A percentile compares a stretch with the other conserved stretches of the same genome.
Evolutionary conservation across 2,329 filamentous ascomycete genomes (phyloP).

Genomic region (Pseudopyrenochaeta lycopersici): DNA sequence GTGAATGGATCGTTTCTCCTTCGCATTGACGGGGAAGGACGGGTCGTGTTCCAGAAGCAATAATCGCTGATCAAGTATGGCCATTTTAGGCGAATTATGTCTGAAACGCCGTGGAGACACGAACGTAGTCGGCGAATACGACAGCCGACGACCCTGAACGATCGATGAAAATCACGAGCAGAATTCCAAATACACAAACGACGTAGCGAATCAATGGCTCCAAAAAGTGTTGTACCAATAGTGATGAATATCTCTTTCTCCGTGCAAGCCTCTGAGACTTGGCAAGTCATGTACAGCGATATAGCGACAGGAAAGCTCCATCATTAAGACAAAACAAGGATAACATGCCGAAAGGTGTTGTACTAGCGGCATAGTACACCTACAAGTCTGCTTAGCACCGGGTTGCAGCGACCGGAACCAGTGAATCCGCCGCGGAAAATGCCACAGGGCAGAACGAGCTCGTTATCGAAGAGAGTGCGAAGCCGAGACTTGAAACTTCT

Average conservation of each 20-base stretch:
- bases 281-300: too few species aligned
- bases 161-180: background rate
- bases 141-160: background rate
- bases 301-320: too few species aligned
- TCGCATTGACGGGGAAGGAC: conserved; percentile 14
- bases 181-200: background rate
- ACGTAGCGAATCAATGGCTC: too few species aligned
- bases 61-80: conserved; percentile 11
- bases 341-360: background rate
- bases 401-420: too few species aligned
- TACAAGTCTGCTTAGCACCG: too few species aligned
- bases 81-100: conserved; percentile 11
- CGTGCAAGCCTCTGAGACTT: background rate
- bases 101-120: conserved; percentile 16
- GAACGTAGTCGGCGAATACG: conserved; percentile 1
- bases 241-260: background rate
- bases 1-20: background rate
- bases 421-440: too few species aligned
- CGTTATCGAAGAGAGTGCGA: too few species aligned
- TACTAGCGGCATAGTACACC: too few species aligned
- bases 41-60: conserved; percentile 18
- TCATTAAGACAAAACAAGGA: too few species aligned
- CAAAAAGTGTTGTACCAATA: too few species aligned
- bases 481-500: too few species aligned
- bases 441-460: too few species aligned